Evolutionary conservation across 129 eudicot species (phyloP).

Genomic region (sunflower (Helianthus annuus)): DNA sequence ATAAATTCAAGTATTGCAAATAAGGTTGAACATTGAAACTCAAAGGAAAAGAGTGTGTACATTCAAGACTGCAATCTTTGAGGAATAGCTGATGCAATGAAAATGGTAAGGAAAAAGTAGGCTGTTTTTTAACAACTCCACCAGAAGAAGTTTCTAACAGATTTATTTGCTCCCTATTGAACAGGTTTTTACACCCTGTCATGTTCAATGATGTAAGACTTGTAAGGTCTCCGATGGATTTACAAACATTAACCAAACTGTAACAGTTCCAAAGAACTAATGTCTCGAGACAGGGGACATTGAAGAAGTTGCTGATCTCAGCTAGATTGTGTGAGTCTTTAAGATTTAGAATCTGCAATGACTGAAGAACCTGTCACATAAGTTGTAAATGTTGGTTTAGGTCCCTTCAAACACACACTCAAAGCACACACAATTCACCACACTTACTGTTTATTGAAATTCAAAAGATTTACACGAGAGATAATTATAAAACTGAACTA

Average conservation of each 20-base stretch:
- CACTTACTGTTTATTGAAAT: too few relatives aligned
- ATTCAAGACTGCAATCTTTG: conserved; percentile 15
- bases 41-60: conserved; percentile 4
- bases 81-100: conserved; percentile 14
- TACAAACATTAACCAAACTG: conserved; percentile 16
- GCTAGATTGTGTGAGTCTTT: conserved; percentile 17
- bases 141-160: too few relatives aligned
- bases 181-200: conserved; percentile 5
- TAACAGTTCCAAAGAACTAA: conserved; percentile 23
- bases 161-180: too few relatives aligned
- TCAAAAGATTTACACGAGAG: too few relatives aligned
- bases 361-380: conserved; percentile 24
- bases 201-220: background rate
- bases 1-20: conserved; percentile 28
- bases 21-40: background rate
- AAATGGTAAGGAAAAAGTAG: conserved; percentile 7
- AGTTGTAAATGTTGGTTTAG: too few relatives aligned
- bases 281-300: conserved; percentile 27
- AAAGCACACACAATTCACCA: too few relatives aligned
- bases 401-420: too few relatives aligned
- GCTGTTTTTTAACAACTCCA: too few relatives aligned
- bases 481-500: too few relatives aligned
- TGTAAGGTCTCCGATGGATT: conserved; percentile 17
- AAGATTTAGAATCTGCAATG: conserved; percentile 33
- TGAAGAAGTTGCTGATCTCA: conserved; percentile 1